Conservation (phyloP, 2,329 filamentous ascomycete species). For the Alternaria dauci region DNA sequence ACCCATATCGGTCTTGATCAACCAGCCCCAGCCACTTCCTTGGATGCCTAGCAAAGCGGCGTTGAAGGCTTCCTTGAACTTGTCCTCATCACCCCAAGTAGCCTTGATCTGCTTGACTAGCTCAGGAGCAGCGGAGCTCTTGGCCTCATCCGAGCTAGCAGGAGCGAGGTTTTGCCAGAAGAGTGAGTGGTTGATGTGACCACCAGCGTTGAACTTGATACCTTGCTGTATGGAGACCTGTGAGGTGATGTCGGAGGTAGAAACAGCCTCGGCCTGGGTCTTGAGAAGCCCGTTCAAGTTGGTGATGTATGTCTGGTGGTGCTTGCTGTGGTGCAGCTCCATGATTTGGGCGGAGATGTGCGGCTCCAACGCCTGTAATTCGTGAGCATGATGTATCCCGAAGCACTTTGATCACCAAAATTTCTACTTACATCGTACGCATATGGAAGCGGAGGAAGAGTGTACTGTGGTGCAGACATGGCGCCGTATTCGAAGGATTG, state of each 20-base stretch:
- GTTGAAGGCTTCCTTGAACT: constrained; percentile 72
- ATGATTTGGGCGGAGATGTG: constrained; percentile 81
- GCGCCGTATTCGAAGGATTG: constrained; percentile 47
- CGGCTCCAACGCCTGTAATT: constrained; percentile 70
- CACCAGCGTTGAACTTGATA: constrained; percentile 89
- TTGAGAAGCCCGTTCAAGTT: constrained; percentile 75
- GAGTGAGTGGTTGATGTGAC: constrained; percentile 90
- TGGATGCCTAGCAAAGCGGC: constrained; percentile 74
- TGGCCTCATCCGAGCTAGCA: constrained; percentile 64
- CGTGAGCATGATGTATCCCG: constrained; percentile 15
- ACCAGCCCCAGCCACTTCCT: constrained; percentile 89
- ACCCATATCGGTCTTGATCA: constrained; percentile 72
- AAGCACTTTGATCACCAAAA: not conserved
- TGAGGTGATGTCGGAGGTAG: constrained; percentile 66
- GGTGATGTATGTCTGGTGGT: constrained; percentile 80
- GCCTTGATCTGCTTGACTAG: constrained; percentile 68
- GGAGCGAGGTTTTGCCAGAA: constrained; percentile 89
- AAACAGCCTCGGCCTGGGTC: constrained; percentile 65
- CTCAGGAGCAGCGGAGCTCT: constrained; percentile 63
- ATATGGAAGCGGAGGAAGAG: constrained; percentile 72
- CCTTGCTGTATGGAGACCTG: constrained; percentile 73
- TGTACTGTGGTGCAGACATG: constrained; percentile 59
- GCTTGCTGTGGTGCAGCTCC: constrained; percentile 81
- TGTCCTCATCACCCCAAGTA: constrained; percentile 73
- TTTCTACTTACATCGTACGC: constrained; percentile 69